A percentile compares a stretch with the other conserved stretches of the same genome.
phyloP scores from a whole-genome alignment of 2,329 filamentous ascomycete genomes.

The Coniochaeta pulveracea region DNA sequence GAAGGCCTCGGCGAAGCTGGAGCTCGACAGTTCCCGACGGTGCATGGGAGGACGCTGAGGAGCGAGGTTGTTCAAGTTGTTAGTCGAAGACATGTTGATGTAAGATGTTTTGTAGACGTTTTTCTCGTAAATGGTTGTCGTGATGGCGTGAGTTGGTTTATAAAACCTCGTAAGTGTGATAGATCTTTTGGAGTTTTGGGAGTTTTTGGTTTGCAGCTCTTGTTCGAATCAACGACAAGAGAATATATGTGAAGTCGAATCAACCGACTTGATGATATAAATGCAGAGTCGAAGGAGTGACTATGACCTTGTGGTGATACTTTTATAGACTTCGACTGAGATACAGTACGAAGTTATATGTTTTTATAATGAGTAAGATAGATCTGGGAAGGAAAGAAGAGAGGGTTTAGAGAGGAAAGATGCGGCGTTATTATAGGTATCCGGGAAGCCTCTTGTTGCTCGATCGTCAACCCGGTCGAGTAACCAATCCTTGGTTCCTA shows the following conservation, averaged over 20 bases:
- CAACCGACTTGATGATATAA: constrained; percentile 4
- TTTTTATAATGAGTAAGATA: background rate
- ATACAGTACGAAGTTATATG: constrained; percentile 1
- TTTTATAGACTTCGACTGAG: background rate
- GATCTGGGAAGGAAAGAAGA: background rate
- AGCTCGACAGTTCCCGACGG: constrained; percentile 16
- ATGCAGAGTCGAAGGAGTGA: constrained; percentile 4
- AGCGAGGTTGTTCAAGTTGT: background rate
- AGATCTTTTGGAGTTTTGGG: too few relatives aligned
- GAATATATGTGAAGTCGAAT: constrained; percentile 3
- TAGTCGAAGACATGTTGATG: constrained; percentile 3
- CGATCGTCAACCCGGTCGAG: too few relatives aligned
- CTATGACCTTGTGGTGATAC: background rate
- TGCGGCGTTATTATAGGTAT: background rate
- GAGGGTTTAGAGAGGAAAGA: background rate
- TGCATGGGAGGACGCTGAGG: constrained; percentile 15
- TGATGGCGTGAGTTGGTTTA: too few relatives aligned
- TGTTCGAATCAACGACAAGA: background rate
- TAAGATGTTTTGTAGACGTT: too few relatives aligned
- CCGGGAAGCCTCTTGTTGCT: background rate
- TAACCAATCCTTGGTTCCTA: too few relatives aligned
- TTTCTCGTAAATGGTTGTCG: too few relatives aligned
- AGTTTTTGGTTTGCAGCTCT: too few relatives aligned
- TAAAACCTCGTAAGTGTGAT: too few relatives aligned
- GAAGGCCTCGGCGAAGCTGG: constrained; percentile 22